These are phyloP conservation scores for Pseudozyma sp. DNA, from an alignment of 1,284 basidiomycete species.

Conservation along the genomic window DNA sequence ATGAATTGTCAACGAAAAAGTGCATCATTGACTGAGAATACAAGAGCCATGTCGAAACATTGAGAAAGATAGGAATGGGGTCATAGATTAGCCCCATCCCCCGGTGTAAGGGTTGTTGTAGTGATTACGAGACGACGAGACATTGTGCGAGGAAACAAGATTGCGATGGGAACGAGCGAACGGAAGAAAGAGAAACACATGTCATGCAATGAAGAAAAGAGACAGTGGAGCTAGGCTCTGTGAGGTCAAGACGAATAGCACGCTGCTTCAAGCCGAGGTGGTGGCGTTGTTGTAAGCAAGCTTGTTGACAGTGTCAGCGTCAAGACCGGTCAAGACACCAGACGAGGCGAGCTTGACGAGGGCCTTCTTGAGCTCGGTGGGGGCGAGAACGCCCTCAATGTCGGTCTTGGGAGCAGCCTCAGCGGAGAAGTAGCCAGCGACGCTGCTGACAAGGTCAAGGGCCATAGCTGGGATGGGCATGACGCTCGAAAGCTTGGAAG, in stretches of 20 bases:
- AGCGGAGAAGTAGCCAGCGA: conserved; percentile 53
- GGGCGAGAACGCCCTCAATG: conserved; percentile 71
- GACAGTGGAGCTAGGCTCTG: conserved; percentile 37
- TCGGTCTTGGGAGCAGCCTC: conserved; percentile 58
- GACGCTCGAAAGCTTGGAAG: conserved; percentile 60
- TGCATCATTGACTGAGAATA: no score
- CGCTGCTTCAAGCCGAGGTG: conserved; percentile 13
- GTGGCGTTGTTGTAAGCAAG: conserved; percentile 69
- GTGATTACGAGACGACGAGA: not conserved
- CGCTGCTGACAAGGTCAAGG: conserved; percentile 58
- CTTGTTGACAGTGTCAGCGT: conserved; percentile 63
- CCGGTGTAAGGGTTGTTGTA: no score
- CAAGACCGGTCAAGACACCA: conserved; percentile 72
- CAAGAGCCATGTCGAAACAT: no score
- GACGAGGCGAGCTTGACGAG: conserved; percentile 76
- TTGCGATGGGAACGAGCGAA: conserved; percentile 12
- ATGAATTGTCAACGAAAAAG: no score
- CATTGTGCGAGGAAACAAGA: not conserved
- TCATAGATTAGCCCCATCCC: no score
- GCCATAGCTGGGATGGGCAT: conserved; percentile 58
- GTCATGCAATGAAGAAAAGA: conserved; percentile 28
- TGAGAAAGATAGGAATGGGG: no score
- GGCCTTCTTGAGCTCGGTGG: conserved; percentile 80
- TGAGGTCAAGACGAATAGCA: not conserved
- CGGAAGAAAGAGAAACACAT: conserved; percentile 24